Evolutionary conservation across 2,329 filamentous ascomycete species (phyloP).

Genomic region (Colletotrichum higginsianum): DNA sequence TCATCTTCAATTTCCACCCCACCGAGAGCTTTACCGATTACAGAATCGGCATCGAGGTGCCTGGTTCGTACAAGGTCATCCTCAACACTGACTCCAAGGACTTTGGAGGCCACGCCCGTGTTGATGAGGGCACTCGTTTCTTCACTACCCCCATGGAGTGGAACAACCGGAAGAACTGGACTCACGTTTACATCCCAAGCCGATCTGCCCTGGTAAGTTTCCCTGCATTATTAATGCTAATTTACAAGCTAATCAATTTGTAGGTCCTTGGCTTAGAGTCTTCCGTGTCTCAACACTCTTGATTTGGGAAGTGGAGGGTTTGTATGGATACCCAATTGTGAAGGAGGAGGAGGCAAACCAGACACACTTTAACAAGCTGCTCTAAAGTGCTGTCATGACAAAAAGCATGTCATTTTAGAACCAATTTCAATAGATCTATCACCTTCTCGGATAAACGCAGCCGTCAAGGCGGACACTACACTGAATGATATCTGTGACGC

Average conservation of each 20-base stretch:
- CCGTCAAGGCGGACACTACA: no score
- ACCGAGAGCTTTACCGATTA: slow-evolving; percentile 91
- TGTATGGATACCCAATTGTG: not conserved
- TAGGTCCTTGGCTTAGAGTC: slow-evolving; percentile 66
- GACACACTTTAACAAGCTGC: slow-evolving; percentile 5
- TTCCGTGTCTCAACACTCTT: slow-evolving; percentile 46
- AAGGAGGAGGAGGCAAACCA: not conserved
- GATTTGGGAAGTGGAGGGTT: slow-evolving; percentile 9
- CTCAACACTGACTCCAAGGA: slow-evolving; percentile 84
- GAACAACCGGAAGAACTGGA: slow-evolving; percentile 92
- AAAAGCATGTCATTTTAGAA: slow-evolving; percentile 28
- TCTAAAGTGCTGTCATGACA: slow-evolving; percentile 19
- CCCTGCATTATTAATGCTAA: not conserved
- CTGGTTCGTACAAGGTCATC: slow-evolving; percentile 89
- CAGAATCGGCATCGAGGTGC: slow-evolving; percentile 86
- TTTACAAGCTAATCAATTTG: slow-evolving; percentile 16
- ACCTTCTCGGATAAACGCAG: not conserved
- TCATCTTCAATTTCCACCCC: slow-evolving; percentile 97
- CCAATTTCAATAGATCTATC: slow-evolving; percentile 17
- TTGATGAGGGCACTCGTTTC: slow-evolving; percentile 86
- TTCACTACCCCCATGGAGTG: slow-evolving; percentile 93
- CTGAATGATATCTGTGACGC: not conserved
- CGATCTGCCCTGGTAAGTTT: slow-evolving; percentile 83
- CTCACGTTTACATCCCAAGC: slow-evolving; percentile 90
- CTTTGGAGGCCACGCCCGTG: slow-evolving; percentile 84